phyloP scores from a whole-genome alignment of 176 grass and related monocot genomes.

The Bolboschoenus planiculmis region DNA sequence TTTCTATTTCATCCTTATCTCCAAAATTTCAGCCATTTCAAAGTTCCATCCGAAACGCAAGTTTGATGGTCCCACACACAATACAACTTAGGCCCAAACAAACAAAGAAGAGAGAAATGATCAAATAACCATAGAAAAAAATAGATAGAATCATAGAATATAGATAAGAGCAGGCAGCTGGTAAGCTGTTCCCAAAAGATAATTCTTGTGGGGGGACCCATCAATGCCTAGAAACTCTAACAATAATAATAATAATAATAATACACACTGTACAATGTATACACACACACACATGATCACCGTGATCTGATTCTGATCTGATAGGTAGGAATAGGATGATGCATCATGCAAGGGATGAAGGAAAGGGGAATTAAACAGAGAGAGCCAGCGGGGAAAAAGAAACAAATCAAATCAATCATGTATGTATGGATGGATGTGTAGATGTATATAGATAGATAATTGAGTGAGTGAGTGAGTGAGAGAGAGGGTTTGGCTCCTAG shows the following conservation, averaged over 20 bases:
- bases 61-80: not conserved
- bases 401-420: not conserved
- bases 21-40: not conserved
- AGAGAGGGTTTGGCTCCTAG: conserved; percentile 5
- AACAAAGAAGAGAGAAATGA: not conserved
- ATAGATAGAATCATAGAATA: not conserved
- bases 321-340: no score
- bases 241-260: not conserved
- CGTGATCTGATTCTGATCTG: not conserved
- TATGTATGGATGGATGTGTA: no score
- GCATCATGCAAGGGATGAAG: no score
- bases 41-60: no score
- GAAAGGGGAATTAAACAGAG: not conserved
- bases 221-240: not conserved
- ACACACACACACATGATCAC: not conserved
- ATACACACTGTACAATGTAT: not conserved
- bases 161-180: not conserved
- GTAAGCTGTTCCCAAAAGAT: not conserved
- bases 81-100: not conserved
- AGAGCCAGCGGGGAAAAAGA: not conserved
- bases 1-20: no score
- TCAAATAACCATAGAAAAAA: not conserved
- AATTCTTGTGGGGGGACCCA: not conserved
- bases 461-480: no score
- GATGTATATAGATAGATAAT: not conserved